phyloP scores from a whole-genome alignment of 2,329 filamentous ascomycete species.

The Hymenoscyphus fraxineus region DNA sequence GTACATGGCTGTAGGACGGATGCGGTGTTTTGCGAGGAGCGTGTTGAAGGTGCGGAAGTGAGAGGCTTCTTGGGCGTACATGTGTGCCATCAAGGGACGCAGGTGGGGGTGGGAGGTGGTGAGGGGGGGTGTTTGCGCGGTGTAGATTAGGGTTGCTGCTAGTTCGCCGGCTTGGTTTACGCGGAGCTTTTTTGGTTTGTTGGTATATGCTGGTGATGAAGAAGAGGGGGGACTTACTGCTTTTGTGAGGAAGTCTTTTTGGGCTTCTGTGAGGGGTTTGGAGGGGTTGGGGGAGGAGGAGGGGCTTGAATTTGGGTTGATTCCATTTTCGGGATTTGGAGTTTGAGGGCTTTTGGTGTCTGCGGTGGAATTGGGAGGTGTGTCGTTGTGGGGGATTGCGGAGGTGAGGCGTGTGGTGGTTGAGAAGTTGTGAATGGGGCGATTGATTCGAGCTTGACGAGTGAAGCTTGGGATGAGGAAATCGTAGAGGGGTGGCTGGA shows the following conservation, averaged over 20 bases:
- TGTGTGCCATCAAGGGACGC: constrained; percentile 88
- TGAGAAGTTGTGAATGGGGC: constrained; percentile 24
- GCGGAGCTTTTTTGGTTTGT: constrained; percentile 55
- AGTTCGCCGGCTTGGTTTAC: constrained; percentile 98
- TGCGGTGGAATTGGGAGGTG: neutral
- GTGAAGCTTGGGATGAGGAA: constrained; percentile 39
- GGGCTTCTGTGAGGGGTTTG: constrained; percentile 60
- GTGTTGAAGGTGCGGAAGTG: constrained; percentile 84
- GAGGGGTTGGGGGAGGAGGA: constrained; percentile 16
- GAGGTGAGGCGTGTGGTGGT: constrained; percentile 11
- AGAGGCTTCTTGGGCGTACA: constrained; percentile 93
- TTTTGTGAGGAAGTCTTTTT: constrained; percentile 71
- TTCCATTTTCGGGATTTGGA: constrained; percentile 35
- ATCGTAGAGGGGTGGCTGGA: constrained; percentile 34
- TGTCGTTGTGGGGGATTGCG: constrained; percentile 6
- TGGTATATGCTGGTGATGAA: neutral
- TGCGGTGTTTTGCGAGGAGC: constrained; percentile 77
- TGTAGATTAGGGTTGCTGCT: constrained; percentile 93
- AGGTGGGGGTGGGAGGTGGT: constrained; percentile 80
- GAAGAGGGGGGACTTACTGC: constrained; percentile 49
- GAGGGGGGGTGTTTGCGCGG: constrained; percentile 79
- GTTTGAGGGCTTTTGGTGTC: constrained; percentile 24
- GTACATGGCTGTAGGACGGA: constrained; percentile 89
- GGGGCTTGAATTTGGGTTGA: constrained; percentile 5
- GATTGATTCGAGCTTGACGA: constrained; percentile 18